Evolutionary conservation across 768 basidiomycete species (phyloP), one percentile per base, ranked within the genome.

Genomic region (Amylocystis lapponica): DNA sequence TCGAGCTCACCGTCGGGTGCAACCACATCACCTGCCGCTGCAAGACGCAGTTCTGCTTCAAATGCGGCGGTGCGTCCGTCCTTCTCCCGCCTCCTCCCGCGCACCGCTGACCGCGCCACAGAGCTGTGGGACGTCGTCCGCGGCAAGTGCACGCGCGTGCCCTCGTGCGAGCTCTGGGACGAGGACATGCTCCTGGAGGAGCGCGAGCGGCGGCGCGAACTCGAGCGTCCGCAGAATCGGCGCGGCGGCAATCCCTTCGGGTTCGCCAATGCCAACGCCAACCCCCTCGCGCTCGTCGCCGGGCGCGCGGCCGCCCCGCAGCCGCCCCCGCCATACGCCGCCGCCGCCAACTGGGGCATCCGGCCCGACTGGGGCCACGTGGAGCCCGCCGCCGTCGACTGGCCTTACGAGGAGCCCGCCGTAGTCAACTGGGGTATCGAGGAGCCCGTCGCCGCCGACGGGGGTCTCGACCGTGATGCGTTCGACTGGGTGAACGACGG

Each of bases 21-120:
- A 62, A 67, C 48, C 66, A 69, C 41, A 65, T 67, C 47, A 63
- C 60, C 3, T 69, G 66, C 48, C 39, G 58, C 22, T 67, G 66
- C 46, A 61, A 61, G 11, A 58, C 59, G 2, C 59, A 69, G 42
- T 69, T 69, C 41, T 67, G 67, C 46, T 66, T 66, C 53, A 63
- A 61, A 49, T 68, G 66, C 40, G 66, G 64, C n/a, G 58, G 67
- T 67, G 31, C 40, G 64, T 55, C 2, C 25, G 7, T 9, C 17
- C 43, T 31, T 19, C n/a, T 12, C 20, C 26, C 21, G 51, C 27
- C 14, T 22, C 23, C 14, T 37, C n/a, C n/a, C n/a, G n/a, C n/a
- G n/a, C n/a, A n/a, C n/a, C n/a, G n/a, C n/a, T n/a, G n/a, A 17
- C 19, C 10, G 33, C 14, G 2, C 27, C 13, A 5, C 23, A 58